Conservation (phyloP, 225 moss, liverwort and hornwort species). For the Pleurozium schreberi region DNA sequence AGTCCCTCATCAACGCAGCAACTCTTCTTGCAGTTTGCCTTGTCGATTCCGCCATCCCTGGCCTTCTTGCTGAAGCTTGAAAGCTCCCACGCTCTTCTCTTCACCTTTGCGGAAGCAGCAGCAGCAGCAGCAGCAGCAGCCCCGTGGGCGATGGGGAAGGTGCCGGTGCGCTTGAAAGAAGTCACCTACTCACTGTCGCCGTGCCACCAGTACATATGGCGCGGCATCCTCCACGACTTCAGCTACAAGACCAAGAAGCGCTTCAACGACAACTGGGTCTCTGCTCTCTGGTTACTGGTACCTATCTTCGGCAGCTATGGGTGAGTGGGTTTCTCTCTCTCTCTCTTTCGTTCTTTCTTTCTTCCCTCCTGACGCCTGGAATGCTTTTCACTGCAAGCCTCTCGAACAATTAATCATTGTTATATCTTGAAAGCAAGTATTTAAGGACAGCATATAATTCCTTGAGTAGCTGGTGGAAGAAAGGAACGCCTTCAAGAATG, state of each 20-base stretch:
- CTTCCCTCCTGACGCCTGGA: background rate
- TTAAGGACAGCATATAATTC: background rate
- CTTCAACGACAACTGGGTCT: conserved; percentile 67
- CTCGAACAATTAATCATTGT: background rate
- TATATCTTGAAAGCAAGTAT: background rate
- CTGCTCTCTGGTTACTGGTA: conserved; percentile 41
- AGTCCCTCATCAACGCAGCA: background rate
- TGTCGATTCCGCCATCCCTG: background rate
- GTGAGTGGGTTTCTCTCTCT: background rate
- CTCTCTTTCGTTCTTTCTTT: background rate
- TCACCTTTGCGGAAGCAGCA: background rate
- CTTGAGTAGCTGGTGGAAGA: background rate
- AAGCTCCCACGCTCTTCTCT: background rate
- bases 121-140: background rate
- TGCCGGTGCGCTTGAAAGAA: conserved; percentile 53
- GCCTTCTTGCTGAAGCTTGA: background rate
- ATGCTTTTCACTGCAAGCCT: background rate
- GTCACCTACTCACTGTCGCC: conserved; percentile 47
- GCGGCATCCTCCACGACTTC: conserved; percentile 46
- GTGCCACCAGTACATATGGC: conserved; percentile 38
- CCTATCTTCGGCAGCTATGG: conserved; percentile 58
- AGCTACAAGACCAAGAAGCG: conserved; percentile 61
- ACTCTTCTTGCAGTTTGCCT: background rate
- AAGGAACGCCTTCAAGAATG: background rate
- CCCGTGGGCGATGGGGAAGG: conserved; percentile 22